Base-by-base conservation (phyloP, 192 early-diverging fungal genomes). In the Entrophospora sp. region DNA sequence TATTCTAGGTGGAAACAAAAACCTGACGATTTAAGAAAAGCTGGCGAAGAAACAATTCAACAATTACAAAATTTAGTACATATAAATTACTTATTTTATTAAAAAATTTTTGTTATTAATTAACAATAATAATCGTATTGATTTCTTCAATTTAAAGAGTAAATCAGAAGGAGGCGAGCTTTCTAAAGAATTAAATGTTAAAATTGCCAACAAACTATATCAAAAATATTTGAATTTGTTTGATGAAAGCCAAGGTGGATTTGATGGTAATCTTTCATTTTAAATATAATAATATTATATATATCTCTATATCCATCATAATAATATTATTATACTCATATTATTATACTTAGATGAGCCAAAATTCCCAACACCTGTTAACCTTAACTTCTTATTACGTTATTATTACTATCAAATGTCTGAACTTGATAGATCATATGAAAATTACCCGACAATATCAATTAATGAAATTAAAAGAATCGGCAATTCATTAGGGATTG, bases 361-460 rank as follows among this genome's bases (percentile, higher is more conserved):
- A 1, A 87, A 87, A 64, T 87, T 87, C 58, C 81, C 83, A 18
- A 81, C 79, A 0, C 82, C 85, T 16, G 81, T 78, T 8, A 65
- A 76, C 48, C 58, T 87, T 24, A 40, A 78, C 18, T 87, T 85
- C 64, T 59, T 87, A 13, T 57, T 85, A 31, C 67, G 72, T n/a
- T 79, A 76, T 45, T 49, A 75, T 61, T 63, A 52, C 25, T 77
- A 74, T 40, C 55, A 61, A 7, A 31, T 49, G 5, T 37, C 61
- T 8, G 38, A 52, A 42, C 61, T 55, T 59, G 36, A 7, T 1
- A 42, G 22, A 25, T 24, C 27, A 9, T 52, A 68, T 32, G 35
- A 55, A n/a, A 34, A 22, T 24, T 42, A 40, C 5, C 56, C 25
- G 0, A 62, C 20, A 22, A 45, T 69, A 45, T 51, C 68, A 20